These are phyloP conservation scores for Saccharum spontaneum DNA, from an alignment of 176 grass and related monocot genomes.

Conservation along the genomic window DNA sequence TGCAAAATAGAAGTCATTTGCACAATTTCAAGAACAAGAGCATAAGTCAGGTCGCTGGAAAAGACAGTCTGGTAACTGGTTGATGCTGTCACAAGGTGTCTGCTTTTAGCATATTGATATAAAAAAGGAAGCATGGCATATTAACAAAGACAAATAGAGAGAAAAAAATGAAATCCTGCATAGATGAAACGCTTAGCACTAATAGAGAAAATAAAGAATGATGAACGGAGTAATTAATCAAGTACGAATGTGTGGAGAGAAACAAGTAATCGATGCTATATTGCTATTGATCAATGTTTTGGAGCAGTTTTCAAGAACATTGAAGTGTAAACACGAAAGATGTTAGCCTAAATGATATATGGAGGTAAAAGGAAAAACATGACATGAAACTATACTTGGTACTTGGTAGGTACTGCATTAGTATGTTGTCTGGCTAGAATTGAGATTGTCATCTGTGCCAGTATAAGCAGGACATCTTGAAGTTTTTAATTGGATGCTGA, in stretches of 20 bases:
- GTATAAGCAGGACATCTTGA: not conserved
- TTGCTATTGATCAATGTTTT: not conserved
- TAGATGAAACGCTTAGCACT: not conserved
- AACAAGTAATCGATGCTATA: not conserved
- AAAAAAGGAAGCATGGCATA: not conserved
- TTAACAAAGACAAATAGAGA: not conserved
- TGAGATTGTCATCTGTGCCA: not conserved
- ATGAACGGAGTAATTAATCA: not conserved
- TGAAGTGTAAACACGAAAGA: not conserved
- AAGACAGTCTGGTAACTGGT: not conserved
- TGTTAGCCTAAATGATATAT: not conserved
- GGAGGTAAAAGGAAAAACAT: not conserved
- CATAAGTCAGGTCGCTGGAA: not conserved
- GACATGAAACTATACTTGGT: not conserved
- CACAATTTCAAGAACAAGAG: not conserved
- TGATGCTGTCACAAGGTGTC: not conserved
- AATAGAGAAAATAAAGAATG: not conserved
- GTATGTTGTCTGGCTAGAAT: not conserved
- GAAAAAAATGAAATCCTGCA: not conserved
- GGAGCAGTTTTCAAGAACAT: slow-evolving; percentile 10
- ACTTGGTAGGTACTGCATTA: not conserved
- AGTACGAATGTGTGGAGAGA: not conserved
- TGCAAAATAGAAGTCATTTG: not conserved
- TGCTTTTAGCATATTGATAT: not conserved
- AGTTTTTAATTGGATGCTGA: not conserved